phyloP scores from a whole-genome alignment of 306 rosid species.

The Abrus pulchellus region DNA sequence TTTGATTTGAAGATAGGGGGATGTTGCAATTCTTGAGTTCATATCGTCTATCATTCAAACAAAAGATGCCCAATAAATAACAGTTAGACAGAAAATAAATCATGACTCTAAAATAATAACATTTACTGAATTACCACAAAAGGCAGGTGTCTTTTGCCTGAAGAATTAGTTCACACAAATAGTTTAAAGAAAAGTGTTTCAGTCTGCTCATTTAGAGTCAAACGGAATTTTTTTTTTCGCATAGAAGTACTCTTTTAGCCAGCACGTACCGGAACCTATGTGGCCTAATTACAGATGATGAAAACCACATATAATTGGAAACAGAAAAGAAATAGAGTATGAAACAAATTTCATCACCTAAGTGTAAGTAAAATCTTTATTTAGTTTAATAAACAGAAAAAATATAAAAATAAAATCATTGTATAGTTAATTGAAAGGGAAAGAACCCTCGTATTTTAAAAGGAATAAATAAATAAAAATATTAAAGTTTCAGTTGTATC shows the following conservation, averaged over 20 bases:
- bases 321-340: neutral
- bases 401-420: neutral
- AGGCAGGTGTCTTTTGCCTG: neutral
- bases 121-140: neutral
- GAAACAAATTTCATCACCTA: constrained; percentile 9
- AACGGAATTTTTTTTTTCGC: neutral
- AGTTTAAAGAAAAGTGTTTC: neutral
- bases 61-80: neutral
- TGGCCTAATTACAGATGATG: neutral
- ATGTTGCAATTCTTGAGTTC: constrained; percentile 1
- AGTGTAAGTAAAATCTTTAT: neutral
- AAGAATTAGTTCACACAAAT: constrained; percentile 3
- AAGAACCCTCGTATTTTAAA: neutral
- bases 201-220: constrained; percentile 14
- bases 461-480: neutral
- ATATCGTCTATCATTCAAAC: neutral
- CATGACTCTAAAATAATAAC: neutral
- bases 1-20: no score
- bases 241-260: constrained; percentile 23
- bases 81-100: neutral
- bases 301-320: neutral
- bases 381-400: neutral
- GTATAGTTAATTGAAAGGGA: neutral
- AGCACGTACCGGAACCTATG: neutral
- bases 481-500: neutral